Evolutionary conservation across 1,284 basidiomycete genomes (phyloP).

Genomic region (Moesziomyces globuligerus): DNA sequence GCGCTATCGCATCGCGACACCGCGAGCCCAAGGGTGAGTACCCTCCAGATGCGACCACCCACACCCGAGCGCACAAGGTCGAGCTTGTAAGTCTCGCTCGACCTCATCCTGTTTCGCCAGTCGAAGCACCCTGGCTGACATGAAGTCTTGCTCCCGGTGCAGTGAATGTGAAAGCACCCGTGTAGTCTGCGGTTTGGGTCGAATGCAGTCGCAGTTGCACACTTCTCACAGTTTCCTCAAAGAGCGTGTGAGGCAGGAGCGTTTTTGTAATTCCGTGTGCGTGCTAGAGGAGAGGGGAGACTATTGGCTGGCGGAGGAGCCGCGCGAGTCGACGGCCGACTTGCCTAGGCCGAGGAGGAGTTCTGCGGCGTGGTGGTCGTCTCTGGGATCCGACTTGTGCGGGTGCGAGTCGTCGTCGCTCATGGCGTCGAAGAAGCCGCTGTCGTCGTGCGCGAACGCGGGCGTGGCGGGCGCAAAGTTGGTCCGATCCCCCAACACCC

Average conservation of each 20-base stretch:
- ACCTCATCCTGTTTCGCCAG: too few relatives aligned
- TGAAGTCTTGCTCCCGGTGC: too few relatives aligned
- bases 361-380: conserved; percentile 56
- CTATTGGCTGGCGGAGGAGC: conserved; percentile 19
- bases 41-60: too few relatives aligned
- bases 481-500: conserved; percentile 33
- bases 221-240: too few relatives aligned
- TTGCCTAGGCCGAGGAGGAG: conserved; percentile 55
- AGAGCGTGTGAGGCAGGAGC: too few relatives aligned
- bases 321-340: conserved; percentile 15
- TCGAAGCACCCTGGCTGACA: too few relatives aligned
- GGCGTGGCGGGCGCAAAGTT: conserved; percentile 19
- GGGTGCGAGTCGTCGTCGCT: conserved; percentile 32
- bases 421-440: conserved; percentile 50
- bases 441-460: conserved; percentile 47
- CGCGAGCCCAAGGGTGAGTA: not conserved
- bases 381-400: conserved; percentile 4
- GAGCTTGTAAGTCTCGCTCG: conserved; percentile 49
- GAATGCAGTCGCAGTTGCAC: too few relatives aligned
- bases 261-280: too few relatives aligned
- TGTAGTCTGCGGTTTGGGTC: too few relatives aligned
- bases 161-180: too few relatives aligned
- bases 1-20: not conserved
- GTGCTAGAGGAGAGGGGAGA: not conserved
- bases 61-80: conserved; percentile 17